phyloP scores from a whole-genome alignment of 179 eudicot genomes.

The Drosera spatulata region DNA sequence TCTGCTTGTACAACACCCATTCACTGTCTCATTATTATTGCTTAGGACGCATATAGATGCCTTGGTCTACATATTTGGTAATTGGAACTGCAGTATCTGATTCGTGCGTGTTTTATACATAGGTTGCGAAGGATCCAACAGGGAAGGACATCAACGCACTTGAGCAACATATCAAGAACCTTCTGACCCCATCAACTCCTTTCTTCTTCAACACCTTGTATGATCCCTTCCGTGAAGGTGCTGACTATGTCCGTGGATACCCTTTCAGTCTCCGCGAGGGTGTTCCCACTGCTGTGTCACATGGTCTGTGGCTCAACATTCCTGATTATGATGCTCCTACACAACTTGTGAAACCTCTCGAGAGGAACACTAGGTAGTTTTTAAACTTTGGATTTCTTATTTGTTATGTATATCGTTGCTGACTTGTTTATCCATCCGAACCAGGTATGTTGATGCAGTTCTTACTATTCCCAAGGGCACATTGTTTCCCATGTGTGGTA shows the following conservation, averaged over 20 bases:
- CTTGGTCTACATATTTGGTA: too few relatives aligned
- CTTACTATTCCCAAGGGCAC: conserved; percentile 65
- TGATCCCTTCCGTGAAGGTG: conserved; percentile 8
- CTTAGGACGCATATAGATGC: too few relatives aligned
- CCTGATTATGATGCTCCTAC: conserved; percentile 15
- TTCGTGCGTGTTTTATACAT: too few relatives aligned
- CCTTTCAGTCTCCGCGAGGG: conserved; percentile 10
- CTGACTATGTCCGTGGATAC: conserved; percentile 9
- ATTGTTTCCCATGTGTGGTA: conserved; percentile 51
- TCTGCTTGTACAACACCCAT: too few relatives aligned
- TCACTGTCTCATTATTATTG: too few relatives aligned
- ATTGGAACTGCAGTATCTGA: too few relatives aligned
- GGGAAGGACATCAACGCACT: too few relatives aligned
- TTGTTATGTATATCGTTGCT: not conserved
- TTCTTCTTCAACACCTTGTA: too few relatives aligned
- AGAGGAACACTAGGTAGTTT: conserved; percentile 4
- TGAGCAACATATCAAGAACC: too few relatives aligned
- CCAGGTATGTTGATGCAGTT: conserved; percentile 84
- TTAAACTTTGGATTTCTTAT: not conserved
- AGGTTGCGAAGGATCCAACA: conserved; percentile 12
- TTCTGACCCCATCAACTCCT: too few relatives aligned
- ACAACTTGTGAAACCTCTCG: conserved; percentile 10
- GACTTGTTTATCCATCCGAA: not conserved
- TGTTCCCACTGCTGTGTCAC: conserved; percentile 7
- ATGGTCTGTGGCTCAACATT: conserved; percentile 11